Evolutionary conservation across 2,329 filamentous ascomycete genomes (phyloP).

Genomic region (Ophiobolus disseminans): DNA sequence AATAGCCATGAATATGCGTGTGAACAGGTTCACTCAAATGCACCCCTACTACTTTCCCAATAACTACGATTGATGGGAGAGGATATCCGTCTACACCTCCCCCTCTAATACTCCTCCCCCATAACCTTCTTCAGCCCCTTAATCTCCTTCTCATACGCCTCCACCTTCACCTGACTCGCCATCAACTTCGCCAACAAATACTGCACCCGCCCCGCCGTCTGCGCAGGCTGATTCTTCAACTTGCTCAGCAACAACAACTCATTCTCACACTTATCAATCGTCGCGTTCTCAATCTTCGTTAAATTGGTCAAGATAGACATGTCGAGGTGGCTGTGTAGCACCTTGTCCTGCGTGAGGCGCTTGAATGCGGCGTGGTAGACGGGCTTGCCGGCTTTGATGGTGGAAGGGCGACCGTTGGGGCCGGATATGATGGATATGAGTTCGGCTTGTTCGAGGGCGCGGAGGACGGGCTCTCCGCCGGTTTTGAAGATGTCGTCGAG

Average conservation of each 20-base stretch:
- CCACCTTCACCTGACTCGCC: constrained; percentile 76
- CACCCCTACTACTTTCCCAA: no score
- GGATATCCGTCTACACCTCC: constrained; percentile 6
- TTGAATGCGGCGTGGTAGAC: constrained; percentile 86
- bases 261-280: constrained; percentile 78
- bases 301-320: constrained; percentile 73
- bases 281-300: constrained; percentile 73
- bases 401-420: constrained; percentile 76
- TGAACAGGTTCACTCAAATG: no score
- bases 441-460: constrained; percentile 82
- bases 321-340: constrained; percentile 73
- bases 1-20: no score
- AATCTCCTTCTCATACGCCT: constrained; percentile 76
- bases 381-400: constrained; percentile 81
- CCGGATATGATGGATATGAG: constrained; percentile 77
- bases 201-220: constrained; percentile 69
- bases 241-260: constrained; percentile 76
- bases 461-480: constrained; percentile 76
- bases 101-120: constrained; percentile 54
- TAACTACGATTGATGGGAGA: constrained; percentile 4
- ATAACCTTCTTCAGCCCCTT: constrained; percentile 74
- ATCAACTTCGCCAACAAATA: constrained; percentile 79
- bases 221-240: constrained; percentile 72
- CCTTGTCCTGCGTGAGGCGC: constrained; percentile 72
- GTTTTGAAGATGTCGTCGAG: constrained; percentile 76